phyloP scores from a whole-genome alignment of 2,329 filamentous ascomycete genomes.

The Helminthosporium solani region DNA sequence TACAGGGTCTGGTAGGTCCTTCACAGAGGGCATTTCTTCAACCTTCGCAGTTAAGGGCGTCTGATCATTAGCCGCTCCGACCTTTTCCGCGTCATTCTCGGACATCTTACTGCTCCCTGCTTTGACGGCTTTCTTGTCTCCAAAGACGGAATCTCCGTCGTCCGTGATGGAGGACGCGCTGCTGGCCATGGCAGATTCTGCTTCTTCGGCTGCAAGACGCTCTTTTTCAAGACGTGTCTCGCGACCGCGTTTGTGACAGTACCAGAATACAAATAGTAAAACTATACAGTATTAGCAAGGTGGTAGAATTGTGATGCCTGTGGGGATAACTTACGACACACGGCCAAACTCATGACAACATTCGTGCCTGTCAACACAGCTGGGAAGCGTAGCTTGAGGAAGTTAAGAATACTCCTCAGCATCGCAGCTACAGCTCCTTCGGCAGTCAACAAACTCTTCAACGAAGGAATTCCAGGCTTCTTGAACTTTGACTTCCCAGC shows the following conservation, averaged over 20 bases:
- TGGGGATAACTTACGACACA: conserved; percentile 69
- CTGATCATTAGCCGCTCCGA: conserved; percentile 15
- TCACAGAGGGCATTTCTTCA: conserved; percentile 38
- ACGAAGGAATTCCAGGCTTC: conserved; percentile 67
- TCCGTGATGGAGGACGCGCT: conserved; percentile 31
- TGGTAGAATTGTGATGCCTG: background rate
- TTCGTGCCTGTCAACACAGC: conserved; percentile 84
- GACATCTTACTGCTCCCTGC: conserved; percentile 8
- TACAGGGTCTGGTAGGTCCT: conserved; percentile 38
- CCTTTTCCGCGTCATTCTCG: conserved; percentile 15
- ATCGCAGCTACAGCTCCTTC: conserved; percentile 83
- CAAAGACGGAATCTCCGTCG: conserved; percentile 34
- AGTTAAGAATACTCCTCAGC: conserved; percentile 86
- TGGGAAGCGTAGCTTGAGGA: conserved; percentile 83
- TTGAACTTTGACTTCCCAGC: conserved; percentile 27
- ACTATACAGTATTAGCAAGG: conserved; percentile 48
- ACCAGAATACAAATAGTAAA: conserved; percentile 93
- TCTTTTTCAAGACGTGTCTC: conserved; percentile 76
- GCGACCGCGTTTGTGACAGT: conserved; percentile 91
- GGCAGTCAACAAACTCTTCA: conserved; percentile 80
- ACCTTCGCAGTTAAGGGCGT: conserved; percentile 17
- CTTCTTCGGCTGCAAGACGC: conserved; percentile 42
- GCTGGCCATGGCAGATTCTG: conserved; percentile 26
- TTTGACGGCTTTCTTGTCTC: conserved; percentile 9
- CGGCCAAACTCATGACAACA: conserved; percentile 81